Evolutionary conservation across 176 grass and related monocot species (phyloP).

Genomic region (Avena eriantha): DNA sequence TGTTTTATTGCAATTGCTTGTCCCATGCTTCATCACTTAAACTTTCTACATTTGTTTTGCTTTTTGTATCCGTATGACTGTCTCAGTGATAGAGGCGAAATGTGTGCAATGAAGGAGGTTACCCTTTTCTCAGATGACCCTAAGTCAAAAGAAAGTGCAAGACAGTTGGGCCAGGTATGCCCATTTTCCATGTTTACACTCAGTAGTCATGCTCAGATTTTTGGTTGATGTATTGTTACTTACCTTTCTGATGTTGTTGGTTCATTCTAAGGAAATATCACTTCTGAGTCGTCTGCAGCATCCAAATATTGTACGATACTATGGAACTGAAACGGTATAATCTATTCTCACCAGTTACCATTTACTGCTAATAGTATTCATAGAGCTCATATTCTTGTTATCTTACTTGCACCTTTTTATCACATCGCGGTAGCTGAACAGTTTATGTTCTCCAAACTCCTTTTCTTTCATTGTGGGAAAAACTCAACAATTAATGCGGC

Average conservation of each 20-base stretch:
- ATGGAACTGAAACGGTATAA: constrained; percentile 96
- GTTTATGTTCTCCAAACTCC: constrained; percentile 13
- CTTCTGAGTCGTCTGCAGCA: constrained; percentile 88
- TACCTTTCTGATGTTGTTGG: constrained; percentile 32
- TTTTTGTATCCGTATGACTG: constrained; percentile 32
- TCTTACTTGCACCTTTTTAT: constrained; percentile 17
- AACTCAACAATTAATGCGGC: neutral
- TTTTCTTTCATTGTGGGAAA: neutral
- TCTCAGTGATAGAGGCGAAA: constrained; percentile 91
- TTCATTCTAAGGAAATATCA: constrained; percentile 92
- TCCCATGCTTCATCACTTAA: constrained; percentile 29
- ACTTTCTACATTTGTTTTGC: constrained; percentile 19
- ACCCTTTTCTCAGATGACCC: constrained; percentile 98
- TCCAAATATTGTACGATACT: constrained; percentile 97
- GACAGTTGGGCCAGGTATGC: constrained; percentile 81
- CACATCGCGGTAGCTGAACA: constrained; percentile 17
- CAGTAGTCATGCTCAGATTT: neutral
- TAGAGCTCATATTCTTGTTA: constrained; percentile 18
- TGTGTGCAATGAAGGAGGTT: constrained; percentile 99
- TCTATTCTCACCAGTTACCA: constrained; percentile 31
- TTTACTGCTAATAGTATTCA: constrained; percentile 27
- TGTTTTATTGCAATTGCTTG: constrained; percentile 20
- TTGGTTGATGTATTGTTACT: constrained; percentile 34
- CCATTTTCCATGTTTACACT: constrained; percentile 23
- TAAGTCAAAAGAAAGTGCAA: constrained; percentile 98